These are phyloP conservation scores for Sphagnum contortum DNA, from an alignment of 225 moss, liverwort and hornwort species.

Conservation along the genomic window DNA sequence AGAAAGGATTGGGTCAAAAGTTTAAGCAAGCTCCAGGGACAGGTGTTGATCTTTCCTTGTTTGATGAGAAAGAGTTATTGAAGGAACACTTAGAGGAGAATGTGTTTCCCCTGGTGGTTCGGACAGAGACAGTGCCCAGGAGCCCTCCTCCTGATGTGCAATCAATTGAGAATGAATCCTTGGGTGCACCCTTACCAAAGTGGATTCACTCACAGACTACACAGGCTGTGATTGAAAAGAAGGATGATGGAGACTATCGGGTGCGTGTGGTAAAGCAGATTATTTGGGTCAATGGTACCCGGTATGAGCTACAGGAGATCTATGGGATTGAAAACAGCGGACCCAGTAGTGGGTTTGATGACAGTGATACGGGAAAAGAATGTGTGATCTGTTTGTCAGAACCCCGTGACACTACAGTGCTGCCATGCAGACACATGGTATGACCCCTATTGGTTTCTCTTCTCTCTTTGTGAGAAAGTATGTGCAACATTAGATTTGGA, in stretches of 20 bases:
- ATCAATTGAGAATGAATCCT: conserved; percentile 28
- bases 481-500: no score
- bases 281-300: conserved; percentile 73
- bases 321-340: conserved; percentile 88
- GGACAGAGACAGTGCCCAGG: conserved; percentile 72
- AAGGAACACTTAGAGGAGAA: conserved; percentile 31
- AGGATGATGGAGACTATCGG: conserved; percentile 61
- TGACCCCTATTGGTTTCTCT: neutral
- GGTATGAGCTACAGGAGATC: conserved; percentile 91
- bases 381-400: conserved; percentile 98
- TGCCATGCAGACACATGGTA: conserved; percentile 99
- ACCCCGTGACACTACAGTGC: conserved; percentile 87
- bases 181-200: conserved; percentile 61
- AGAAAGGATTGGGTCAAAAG: conserved; percentile 80
- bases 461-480: no score
- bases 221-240: conserved; percentile 73
- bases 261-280: conserved; percentile 83
- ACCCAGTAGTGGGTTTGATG: conserved; percentile 52
- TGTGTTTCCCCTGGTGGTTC: conserved; percentile 71
- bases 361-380: conserved; percentile 75
- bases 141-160: conserved; percentile 31
- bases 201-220: conserved; percentile 85
- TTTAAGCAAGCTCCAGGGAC: conserved; percentile 69
- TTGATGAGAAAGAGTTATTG: conserved; percentile 67
- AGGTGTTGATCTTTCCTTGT: conserved; percentile 69